These are phyloP conservation scores for Fusarium hostae DNA, from an alignment of 2,329 filamentous ascomycete genomes.

Conservation along the genomic window DNA sequence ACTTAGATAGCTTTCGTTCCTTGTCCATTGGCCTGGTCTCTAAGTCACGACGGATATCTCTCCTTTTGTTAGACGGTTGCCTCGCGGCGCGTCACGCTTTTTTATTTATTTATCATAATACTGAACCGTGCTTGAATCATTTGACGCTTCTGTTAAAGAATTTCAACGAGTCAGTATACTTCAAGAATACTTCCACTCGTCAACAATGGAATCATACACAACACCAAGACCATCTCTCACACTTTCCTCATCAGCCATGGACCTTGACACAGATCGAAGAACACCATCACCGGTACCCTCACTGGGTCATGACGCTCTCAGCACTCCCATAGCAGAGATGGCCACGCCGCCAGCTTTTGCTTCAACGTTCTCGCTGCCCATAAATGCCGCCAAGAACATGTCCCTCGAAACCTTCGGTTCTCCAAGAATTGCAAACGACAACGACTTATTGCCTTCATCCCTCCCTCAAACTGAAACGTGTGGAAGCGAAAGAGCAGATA, in stretches of 20 bases:
- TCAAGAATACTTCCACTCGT: neutral
- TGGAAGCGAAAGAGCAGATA: slow-evolving; percentile 8
- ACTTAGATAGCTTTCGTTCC: neutral
- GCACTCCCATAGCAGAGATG: slow-evolving; percentile 33
- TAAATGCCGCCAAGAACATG: slow-evolving; percentile 15
- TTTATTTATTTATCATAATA: neutral
- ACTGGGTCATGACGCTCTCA: slow-evolving; percentile 29
- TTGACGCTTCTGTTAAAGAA: neutral
- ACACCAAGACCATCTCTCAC: slow-evolving; percentile 19
- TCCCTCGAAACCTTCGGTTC: slow-evolving; percentile 5
- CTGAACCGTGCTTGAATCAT: neutral
- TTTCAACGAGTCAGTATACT: neutral
- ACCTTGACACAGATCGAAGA: slow-evolving; percentile 28
- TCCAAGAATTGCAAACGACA: slow-evolving; percentile 9
- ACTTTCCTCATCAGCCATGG: slow-evolving; percentile 34
- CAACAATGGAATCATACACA: slow-evolving; percentile 30
- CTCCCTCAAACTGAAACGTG: slow-evolving; percentile 21
- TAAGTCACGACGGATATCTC: neutral
- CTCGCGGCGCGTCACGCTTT: slow-evolving; percentile 19
- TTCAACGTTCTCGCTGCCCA: slow-evolving; percentile 23
- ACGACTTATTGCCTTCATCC: slow-evolving; percentile 17
- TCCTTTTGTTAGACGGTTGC: slow-evolving; percentile 34
- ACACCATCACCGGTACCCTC: slow-evolving; percentile 36
- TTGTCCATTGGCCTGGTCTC: slow-evolving; percentile 13
- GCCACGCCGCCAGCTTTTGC: slow-evolving; percentile 30